These are phyloP conservation scores for Hypsizygus marmoreus DNA, from an alignment of 768 basidiomycete species.

Conservation along the genomic window DNA sequence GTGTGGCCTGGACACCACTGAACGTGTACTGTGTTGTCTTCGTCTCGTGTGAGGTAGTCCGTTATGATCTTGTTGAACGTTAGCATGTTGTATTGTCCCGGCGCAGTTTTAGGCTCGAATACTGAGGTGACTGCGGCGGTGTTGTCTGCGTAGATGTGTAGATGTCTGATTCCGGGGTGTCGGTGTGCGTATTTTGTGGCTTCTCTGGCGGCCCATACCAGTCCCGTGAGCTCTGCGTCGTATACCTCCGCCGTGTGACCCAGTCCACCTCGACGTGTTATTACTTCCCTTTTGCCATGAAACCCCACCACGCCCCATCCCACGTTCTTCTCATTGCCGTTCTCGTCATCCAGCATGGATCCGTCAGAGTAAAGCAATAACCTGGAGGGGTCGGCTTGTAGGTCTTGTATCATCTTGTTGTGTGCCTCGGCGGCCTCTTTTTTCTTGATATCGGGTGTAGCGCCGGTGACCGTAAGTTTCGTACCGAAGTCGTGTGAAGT, in stretches of 20 bases:
- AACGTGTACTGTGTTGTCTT: background rate
- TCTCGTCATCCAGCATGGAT: conserved; percentile 6
- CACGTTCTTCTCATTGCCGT: conserved; percentile 5
- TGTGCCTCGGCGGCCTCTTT: background rate
- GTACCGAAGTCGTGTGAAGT: too few relatives aligned
- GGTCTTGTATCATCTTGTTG: too few relatives aligned
- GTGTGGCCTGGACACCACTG: too few relatives aligned
- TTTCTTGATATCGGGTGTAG: background rate
- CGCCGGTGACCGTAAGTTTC: background rate
- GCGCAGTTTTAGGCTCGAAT: conserved; percentile 14
- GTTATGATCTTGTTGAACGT: too few relatives aligned
- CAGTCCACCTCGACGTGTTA: conserved; percentile 15
- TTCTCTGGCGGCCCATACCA: conserved; percentile 14
- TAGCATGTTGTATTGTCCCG: conserved; percentile 17
- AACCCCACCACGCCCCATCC: conserved; percentile 22
- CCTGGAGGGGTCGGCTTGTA: too few relatives aligned
- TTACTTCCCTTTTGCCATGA: conserved; percentile 15
- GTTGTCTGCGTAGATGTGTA: conserved; percentile 28
- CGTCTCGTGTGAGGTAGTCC: background rate
- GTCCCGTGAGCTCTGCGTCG: conserved; percentile 28
- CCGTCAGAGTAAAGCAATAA: conserved; percentile 4
- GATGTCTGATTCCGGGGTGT: conserved; percentile 14
- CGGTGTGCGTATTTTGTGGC: conserved; percentile 6
- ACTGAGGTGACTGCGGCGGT: conserved; percentile 23
- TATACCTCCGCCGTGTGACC: conserved; percentile 27